Conservation (phyloP, 2,329 filamentous ascomycete genomes). For the Thelonectria blattea region DNA sequence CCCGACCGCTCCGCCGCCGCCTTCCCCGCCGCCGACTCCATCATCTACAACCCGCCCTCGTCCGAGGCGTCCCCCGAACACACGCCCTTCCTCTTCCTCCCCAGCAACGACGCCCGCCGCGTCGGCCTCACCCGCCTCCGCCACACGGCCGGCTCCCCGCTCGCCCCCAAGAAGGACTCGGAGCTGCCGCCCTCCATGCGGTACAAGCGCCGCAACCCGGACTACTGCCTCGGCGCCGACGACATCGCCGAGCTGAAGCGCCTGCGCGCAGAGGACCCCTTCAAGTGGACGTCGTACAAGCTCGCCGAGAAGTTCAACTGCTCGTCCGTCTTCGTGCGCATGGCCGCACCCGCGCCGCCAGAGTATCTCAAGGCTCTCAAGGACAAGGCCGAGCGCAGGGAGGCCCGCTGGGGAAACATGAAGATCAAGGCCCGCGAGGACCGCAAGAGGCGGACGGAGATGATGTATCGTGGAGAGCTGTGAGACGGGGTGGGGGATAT, state of each 20-base stretch:
- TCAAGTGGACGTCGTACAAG: constrained; percentile 58
- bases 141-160: constrained; percentile 38
- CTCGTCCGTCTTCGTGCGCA: constrained; percentile 62
- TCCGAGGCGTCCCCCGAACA: constrained; percentile 63
- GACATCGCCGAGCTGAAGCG: constrained; percentile 66
- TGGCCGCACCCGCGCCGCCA: constrained; percentile 57
- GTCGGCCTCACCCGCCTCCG: constrained; percentile 55
- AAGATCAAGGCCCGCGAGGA: constrained; percentile 62
- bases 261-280: constrained; percentile 59
- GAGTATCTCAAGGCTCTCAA: constrained; percentile 56
- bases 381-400: constrained; percentile 54
- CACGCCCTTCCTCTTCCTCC: constrained; percentile 72
- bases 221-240: constrained; percentile 59
- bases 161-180: constrained; percentile 24
- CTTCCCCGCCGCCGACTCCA: constrained; percentile 44
- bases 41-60: constrained; percentile 65
- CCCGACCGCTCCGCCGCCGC: constrained; percentile 41
- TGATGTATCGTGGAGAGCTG: constrained; percentile 60
- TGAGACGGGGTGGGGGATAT: constrained; percentile 37
- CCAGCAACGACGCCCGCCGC: constrained; percentile 60
- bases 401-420: constrained; percentile 64
- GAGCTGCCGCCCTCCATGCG: constrained; percentile 45
- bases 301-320: constrained; percentile 63
- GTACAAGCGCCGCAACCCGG: constrained; percentile 45
- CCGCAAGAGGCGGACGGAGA: constrained; percentile 56